Percentiles rank a stretch among this genome's conserved stretches.
phyloP scores from a whole-genome alignment of 495 filamentous ascomycete species.

The Lophiotrema nucula region DNA sequence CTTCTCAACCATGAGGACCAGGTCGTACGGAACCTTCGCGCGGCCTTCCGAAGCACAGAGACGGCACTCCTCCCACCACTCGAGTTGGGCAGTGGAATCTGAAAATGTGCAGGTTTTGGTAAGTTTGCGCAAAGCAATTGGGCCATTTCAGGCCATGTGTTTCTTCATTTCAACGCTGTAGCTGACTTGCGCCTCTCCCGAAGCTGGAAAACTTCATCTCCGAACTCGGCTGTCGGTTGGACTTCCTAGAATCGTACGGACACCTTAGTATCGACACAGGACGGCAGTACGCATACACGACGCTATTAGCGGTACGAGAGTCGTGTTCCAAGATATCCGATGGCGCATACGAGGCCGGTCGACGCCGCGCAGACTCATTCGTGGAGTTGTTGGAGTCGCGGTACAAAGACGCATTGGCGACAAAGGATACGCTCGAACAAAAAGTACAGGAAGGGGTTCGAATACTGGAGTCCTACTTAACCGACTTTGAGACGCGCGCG shows the following conservation, averaged over 20 bases:
- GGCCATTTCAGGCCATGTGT: not conserved
- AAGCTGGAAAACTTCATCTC: conserved; percentile 61
- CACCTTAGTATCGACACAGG: conserved; percentile 79
- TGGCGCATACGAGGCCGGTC: conserved; percentile 83
- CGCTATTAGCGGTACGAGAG: conserved; percentile 80
- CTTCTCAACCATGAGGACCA: conserved; percentile 26
- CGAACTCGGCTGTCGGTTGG: conserved; percentile 80
- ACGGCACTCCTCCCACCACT: conserved; percentile 33
- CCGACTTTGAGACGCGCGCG: conserved; percentile 80
- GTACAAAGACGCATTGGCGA: conserved; percentile 84
- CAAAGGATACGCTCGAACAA: conserved; percentile 82
- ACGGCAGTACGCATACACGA: conserved; percentile 76
- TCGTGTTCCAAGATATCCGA: conserved; percentile 89
- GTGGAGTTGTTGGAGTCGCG: conserved; percentile 90
- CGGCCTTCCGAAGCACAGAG: conserved; percentile 14
- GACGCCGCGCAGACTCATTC: conserved; percentile 77
- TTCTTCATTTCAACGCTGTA: not conserved
- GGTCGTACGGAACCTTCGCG: conserved; percentile 26
- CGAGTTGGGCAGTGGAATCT: conserved; percentile 24
- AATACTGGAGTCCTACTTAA: conserved; percentile 76
- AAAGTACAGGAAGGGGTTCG: conserved; percentile 86
- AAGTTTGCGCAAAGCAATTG: conserved; percentile 1
- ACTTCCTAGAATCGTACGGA: conserved; percentile 85
- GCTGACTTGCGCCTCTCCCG: not conserved
- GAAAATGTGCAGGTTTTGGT: conserved; percentile 36